Evolutionary conservation across 768 basidiomycete genomes (phyloP).

Genomic region (Podaxis sp.): DNA sequence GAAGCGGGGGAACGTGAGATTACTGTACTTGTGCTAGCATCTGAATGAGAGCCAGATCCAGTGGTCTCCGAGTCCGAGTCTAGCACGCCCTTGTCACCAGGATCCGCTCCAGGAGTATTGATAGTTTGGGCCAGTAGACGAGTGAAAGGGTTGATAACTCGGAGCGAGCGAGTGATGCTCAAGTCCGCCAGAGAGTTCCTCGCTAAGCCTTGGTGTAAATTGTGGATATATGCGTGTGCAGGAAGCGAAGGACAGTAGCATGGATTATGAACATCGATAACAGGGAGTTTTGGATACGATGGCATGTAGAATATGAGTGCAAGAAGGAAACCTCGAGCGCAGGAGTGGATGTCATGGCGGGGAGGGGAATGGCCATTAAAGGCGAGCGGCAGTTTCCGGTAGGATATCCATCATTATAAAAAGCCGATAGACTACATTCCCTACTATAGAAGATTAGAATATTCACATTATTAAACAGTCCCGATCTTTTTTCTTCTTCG

Average conservation of each 20-base stretch:
- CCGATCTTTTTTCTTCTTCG: conserved; percentile 39
- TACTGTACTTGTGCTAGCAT: background rate
- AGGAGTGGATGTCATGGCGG: background rate
- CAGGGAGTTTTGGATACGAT: conserved; percentile 20
- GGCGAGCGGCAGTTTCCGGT: background rate
- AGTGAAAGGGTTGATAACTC: conserved; percentile 26
- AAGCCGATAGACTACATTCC: conserved; percentile 1
- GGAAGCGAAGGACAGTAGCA: conserved; percentile 52
- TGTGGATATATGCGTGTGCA: conserved; percentile 41
- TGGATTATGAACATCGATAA: conserved; percentile 51
- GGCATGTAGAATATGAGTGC: background rate
- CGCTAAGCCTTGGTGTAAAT: conserved; percentile 30
- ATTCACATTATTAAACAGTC: conserved; percentile 53
- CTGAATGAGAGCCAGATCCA: background rate
- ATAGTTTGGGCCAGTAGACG: conserved; percentile 25
- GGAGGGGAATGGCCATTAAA: background rate
- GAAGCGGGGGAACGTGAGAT: background rate
- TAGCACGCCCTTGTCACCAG: conserved; percentile 1
- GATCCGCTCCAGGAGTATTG: conserved; percentile 12
- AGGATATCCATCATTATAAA: background rate
- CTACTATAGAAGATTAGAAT: background rate
- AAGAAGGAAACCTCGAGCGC: background rate
- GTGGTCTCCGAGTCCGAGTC: conserved; percentile 13
- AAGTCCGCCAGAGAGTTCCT: conserved; percentile 14
- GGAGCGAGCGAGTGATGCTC: conserved; percentile 9